Conservation (phyloP, 1,284 basidiomycete species). For the Leccinum solheimii region DNA sequence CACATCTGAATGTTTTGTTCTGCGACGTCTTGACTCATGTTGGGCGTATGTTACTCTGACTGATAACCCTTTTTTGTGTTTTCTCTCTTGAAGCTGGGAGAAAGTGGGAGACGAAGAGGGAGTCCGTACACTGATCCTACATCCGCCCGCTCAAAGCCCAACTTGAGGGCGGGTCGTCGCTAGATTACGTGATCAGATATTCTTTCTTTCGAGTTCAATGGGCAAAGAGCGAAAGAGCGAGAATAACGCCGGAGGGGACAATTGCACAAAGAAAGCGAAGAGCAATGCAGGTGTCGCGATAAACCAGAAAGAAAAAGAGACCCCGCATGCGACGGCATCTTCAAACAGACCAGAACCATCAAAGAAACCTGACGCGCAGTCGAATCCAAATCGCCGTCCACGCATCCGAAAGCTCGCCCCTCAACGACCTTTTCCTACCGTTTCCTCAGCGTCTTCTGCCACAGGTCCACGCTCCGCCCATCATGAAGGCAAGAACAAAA, state of each 20-base stretch:
- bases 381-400: slow-evolving; percentile 21
- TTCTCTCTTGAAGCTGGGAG: slow-evolving; percentile 9
- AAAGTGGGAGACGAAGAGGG: not conserved
- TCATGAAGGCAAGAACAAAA: slow-evolving; percentile 67
- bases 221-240: slow-evolving; percentile 29
- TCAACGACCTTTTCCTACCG: slow-evolving; percentile 72
- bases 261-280: slow-evolving; percentile 23
- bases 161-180: slow-evolving; percentile 28
- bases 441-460: slow-evolving; percentile 71
- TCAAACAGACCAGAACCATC: slow-evolving; percentile 2
- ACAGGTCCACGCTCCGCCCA: slow-evolving; percentile 79
- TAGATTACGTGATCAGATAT: slow-evolving; percentile 15
- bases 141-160: slow-evolving; percentile 11
- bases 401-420: slow-evolving; percentile 68
- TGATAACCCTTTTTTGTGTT: slow-evolving; percentile 13
- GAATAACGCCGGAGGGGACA: not conserved
- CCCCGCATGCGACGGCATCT: not conserved
- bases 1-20: slow-evolving; percentile 91
- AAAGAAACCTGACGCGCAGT: slow-evolving; percentile 4
- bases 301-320: slow-evolving; percentile 6
- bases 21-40: slow-evolving; percentile 75
- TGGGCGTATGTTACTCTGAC: slow-evolving; percentile 36
- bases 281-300: not conserved
- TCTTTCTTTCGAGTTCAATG: slow-evolving; percentile 9
- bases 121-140: slow-evolving; percentile 6